Evolutionary conservation across 2,329 filamentous ascomycete genomes (phyloP).

Genomic region (Paecilomyces formosus): DNA sequence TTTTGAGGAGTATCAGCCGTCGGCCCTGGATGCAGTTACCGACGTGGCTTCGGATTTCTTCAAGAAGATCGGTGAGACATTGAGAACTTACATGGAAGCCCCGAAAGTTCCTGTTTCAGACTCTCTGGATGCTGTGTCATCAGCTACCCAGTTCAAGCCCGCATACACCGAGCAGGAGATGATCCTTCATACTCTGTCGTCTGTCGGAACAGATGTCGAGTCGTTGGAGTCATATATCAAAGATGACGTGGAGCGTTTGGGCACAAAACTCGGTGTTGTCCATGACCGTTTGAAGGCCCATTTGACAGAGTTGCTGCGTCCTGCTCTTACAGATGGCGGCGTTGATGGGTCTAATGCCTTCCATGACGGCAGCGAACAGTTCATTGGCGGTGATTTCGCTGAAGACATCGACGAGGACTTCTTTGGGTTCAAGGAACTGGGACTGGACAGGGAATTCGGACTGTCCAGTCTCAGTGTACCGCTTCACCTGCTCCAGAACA

Average conservation of each 20-base stretch:
- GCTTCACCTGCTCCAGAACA: slow-evolving; percentile 84
- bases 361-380: slow-evolving; percentile 94
- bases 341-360: slow-evolving; percentile 84
- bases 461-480: slow-evolving; percentile 83
- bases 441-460: slow-evolving; percentile 84
- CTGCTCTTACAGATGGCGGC: slow-evolving; percentile 72
- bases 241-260: slow-evolving; percentile 85
- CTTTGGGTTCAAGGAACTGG: slow-evolving; percentile 95
- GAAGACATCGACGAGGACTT: slow-evolving; percentile 98
- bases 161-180: slow-evolving; percentile 79
- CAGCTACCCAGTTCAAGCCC: slow-evolving; percentile 47
- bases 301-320: slow-evolving; percentile 85
- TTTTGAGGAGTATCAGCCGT: slow-evolving; percentile 95
- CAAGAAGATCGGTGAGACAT: slow-evolving; percentile 68
- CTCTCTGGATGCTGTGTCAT: slow-evolving; percentile 32
- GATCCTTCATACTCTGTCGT: slow-evolving; percentile 74
- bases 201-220: slow-evolving; percentile 77
- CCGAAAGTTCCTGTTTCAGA: slow-evolving; percentile 60
- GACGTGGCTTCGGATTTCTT: slow-evolving; percentile 89
- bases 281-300: slow-evolving; percentile 94
- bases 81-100: slow-evolving; percentile 75
- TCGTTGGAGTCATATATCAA: slow-evolving; percentile 78
- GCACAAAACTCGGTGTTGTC: slow-evolving; percentile 69
- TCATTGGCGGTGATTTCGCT: slow-evolving; percentile 92
- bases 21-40: slow-evolving; percentile 81